phyloP scores from a whole-genome alignment of 2,329 filamentous ascomycete genomes.

The Grosmannia penicillata region DNA sequence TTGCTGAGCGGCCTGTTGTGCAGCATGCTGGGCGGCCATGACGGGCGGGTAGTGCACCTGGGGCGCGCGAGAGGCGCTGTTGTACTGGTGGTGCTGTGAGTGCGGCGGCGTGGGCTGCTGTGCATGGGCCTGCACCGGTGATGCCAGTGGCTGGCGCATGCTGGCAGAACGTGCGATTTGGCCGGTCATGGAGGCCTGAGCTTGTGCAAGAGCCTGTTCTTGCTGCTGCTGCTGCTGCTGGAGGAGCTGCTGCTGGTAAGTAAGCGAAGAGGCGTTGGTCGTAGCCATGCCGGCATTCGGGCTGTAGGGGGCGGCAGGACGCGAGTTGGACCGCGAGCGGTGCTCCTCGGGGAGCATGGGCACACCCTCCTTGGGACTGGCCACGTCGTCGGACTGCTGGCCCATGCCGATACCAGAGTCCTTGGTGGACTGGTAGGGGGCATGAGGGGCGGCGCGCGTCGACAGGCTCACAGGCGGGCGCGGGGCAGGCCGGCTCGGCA shows the following conservation, averaged over 20 bases:
- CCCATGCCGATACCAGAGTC: slow-evolving; percentile 50
- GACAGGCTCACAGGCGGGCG: slow-evolving; percentile 61
- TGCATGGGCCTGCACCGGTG: slow-evolving; percentile 16
- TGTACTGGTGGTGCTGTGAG: slow-evolving; percentile 35
- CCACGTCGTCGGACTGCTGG: slow-evolving; percentile 41
- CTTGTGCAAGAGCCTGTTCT: slow-evolving; percentile 66
- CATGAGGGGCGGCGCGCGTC: slow-evolving; percentile 39
- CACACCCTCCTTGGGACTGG: slow-evolving; percentile 32
- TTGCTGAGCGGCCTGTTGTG: slow-evolving; percentile 10
- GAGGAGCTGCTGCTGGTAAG: slow-evolving; percentile 47
- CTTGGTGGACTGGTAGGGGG: slow-evolving; percentile 37
- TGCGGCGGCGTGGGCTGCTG: slow-evolving; percentile 35
- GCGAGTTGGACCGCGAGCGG: slow-evolving; percentile 54
- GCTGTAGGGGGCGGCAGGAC: slow-evolving; percentile 39
- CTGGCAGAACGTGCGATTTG: slow-evolving; percentile 61
- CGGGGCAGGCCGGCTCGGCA: slow-evolving; percentile 75
- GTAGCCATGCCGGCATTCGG: slow-evolving; percentile 17
- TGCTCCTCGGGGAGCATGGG: slow-evolving; percentile 53
- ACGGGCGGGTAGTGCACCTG: slow-evolving; percentile 10
- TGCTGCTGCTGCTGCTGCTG: slow-evolving; percentile 82
- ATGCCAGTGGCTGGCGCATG: slow-evolving; percentile 41
- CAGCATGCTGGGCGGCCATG: background rate
- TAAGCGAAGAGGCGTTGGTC: slow-evolving; percentile 21
- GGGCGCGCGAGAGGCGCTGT: slow-evolving; percentile 20
- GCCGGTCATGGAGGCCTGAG: slow-evolving; percentile 60